Percentiles rank a stretch among this genome's conserved stretches.
Conservation (phyloP, 176 grass and related monocot genomes). For the barley (Hordeum vulgare) region DNA sequence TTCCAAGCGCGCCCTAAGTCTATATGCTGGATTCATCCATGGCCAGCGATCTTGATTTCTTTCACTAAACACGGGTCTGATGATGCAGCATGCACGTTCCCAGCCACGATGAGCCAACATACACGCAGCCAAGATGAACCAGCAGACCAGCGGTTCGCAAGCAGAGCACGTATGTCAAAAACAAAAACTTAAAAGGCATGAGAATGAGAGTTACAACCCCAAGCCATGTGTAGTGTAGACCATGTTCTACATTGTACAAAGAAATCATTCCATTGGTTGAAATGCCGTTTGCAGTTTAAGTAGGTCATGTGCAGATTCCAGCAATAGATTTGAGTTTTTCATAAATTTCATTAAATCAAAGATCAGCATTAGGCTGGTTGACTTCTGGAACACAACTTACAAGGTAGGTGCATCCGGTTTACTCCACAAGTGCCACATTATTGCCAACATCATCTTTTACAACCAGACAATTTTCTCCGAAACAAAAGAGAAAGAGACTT, state of each 20-base stretch:
- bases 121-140: background rate
- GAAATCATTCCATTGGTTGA: background rate
- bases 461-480: background rate
- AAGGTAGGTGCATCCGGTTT: constrained; percentile 16
- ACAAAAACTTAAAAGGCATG: background rate
- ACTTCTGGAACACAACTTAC: constrained; percentile 17
- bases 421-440: constrained; percentile 28
- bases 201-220: background rate
- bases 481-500: background rate
- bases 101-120: background rate
- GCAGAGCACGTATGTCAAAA: background rate
- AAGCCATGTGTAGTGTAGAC: background rate
- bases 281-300: background rate
- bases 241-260: background rate
- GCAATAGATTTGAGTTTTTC: background rate
- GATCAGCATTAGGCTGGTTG: background rate
- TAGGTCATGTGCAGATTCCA: background rate
- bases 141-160: background rate
- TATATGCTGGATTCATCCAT: background rate
- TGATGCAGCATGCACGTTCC: background rate
- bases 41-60: background rate
- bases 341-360: constrained; percentile 7
- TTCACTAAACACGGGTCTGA: background rate
- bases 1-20: too few species aligned
- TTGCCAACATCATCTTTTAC: constrained; percentile 34